These are phyloP conservation scores for Acorus gramineus DNA, from an alignment of 106 monocot species.

Conservation along the genomic window DNA sequence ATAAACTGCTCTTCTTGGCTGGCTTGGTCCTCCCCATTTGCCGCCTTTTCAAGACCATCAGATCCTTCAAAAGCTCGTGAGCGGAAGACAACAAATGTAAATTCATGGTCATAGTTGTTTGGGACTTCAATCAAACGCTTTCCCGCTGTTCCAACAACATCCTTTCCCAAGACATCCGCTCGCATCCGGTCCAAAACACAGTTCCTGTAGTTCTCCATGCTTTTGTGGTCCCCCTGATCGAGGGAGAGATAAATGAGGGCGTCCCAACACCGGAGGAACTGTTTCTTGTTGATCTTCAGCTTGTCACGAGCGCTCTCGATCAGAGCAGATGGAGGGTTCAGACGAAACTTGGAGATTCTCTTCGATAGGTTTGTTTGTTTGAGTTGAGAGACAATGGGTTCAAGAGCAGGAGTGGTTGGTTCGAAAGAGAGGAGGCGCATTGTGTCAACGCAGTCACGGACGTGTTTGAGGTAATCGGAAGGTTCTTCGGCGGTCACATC, in stretches of 20 bases:
- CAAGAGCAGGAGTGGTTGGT: slow-evolving; percentile 36
- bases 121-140: slow-evolving; percentile 55
- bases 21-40: slow-evolving; percentile 14
- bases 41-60: slow-evolving; percentile 6
- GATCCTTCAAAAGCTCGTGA: slow-evolving; percentile 6
- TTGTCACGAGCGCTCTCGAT: slow-evolving; percentile 50
- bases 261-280: slow-evolving; percentile 84
- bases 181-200: slow-evolving; percentile 42
- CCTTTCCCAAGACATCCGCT: slow-evolving; percentile 53
- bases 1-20: slow-evolving; percentile 62
- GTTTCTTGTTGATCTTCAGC: slow-evolving; percentile 86
- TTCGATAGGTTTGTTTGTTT: slow-evolving; percentile 49
- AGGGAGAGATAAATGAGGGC: slow-evolving; percentile 64
- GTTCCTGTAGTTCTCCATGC: slow-evolving; percentile 43
- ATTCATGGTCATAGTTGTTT: slow-evolving; percentile 51
- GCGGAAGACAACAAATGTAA: slow-evolving; percentile 62
- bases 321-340: slow-evolving; percentile 26
- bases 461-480: slow-evolving; percentile 82
- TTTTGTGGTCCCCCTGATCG: slow-evolving; percentile 23
- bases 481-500: slow-evolving; percentile 94
- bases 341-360: slow-evolving; percentile 26
- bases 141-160: slow-evolving; percentile 19
- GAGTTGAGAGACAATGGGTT: slow-evolving; percentile 34
- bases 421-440: slow-evolving; percentile 49
- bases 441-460: slow-evolving; percentile 71